phyloP scores from a whole-genome alignment of 2,329 filamentous ascomycete genomes.

The Claviceps sorghi region DNA sequence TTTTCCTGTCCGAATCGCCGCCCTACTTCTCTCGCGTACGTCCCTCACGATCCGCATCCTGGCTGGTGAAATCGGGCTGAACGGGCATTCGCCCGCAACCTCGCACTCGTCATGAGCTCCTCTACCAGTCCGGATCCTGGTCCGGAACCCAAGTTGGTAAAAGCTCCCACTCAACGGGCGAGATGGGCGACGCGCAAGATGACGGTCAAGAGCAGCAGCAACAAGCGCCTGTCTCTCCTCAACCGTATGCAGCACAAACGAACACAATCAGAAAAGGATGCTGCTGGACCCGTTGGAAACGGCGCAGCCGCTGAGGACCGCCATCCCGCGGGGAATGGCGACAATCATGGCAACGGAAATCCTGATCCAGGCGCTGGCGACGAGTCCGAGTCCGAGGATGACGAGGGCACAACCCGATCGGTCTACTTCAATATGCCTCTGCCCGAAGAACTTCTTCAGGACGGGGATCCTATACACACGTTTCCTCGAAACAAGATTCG shows the following conservation, averaged over 20 bases:
- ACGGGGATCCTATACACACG: conserved; percentile 54
- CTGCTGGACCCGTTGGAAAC: conserved; percentile 22
- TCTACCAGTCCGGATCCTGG: conserved; percentile 15
- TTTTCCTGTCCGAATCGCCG: conserved; percentile 1
- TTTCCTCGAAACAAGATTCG: conserved; percentile 93
- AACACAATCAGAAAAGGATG: conserved; percentile 54
- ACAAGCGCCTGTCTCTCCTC: conserved; percentile 72
- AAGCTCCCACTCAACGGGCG: conserved; percentile 51
- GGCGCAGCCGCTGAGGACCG: conserved; percentile 15
- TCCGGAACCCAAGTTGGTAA: conserved; percentile 10
- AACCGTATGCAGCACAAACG: conserved; percentile 56
- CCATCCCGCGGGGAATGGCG: conserved; percentile 14
- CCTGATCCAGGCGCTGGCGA: conserved; percentile 22
- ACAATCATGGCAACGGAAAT: conserved; percentile 15
- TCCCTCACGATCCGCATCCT: conserved; percentile 13
- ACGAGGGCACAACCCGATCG: conserved; percentile 33
- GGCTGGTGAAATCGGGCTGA: conserved; percentile 23
- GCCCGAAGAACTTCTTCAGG: conserved; percentile 57
- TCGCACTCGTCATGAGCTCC: conserved; percentile 20
- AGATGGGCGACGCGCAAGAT: conserved; percentile 94
- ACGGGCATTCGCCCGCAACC: conserved; percentile 25
- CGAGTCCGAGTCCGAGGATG: conserved; percentile 22
- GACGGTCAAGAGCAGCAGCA: conserved; percentile 56
- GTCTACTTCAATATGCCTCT: conserved; percentile 81
- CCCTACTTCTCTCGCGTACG: neutral